phyloP scores from a whole-genome alignment of 257 asterid species.

The Fraxinus pennsylvanica region DNA sequence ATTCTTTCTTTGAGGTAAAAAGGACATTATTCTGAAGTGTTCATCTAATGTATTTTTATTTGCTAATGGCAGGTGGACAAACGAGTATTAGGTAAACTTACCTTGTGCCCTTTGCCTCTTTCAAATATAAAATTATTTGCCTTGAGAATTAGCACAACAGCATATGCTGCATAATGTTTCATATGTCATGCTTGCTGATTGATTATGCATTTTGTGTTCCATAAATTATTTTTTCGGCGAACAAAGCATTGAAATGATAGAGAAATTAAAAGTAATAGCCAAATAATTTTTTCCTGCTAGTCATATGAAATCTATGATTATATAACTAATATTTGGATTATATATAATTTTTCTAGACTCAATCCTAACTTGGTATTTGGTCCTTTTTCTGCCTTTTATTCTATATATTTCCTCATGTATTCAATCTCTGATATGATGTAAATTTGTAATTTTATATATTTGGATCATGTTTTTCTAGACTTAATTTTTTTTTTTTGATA shows the following conservation, averaged over 20 bases:
- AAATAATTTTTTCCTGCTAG: neutral
- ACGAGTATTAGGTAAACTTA: constrained; percentile 83
- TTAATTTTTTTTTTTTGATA: no score
- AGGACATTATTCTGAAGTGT: constrained; percentile 17
- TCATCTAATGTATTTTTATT: constrained; percentile 26
- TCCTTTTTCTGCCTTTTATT: neutral
- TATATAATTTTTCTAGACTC: neutral
- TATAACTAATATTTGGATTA: neutral
- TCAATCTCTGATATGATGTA: neutral
- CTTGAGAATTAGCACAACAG: constrained; percentile 7
- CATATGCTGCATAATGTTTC: neutral
- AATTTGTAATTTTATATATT: neutral
- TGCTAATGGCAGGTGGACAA: constrained; percentile 86
- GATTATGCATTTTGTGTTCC: neutral
- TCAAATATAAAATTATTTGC: constrained; percentile 22
- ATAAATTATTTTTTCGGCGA: neutral
- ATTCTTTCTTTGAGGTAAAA: neutral
- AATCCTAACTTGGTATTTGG: neutral
- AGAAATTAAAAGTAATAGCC: neutral
- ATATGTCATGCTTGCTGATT: neutral
- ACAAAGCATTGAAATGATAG: neutral
- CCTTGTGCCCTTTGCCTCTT: constrained; percentile 21
- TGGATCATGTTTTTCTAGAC: neutral
- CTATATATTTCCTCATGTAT: neutral
- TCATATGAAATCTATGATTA: neutral